A percentile compares a stretch with the other conserved stretches of the same genome.
phyloP scores from a whole-genome alignment of 139 green algal species.

The Picochlorum sp. region DNA sequence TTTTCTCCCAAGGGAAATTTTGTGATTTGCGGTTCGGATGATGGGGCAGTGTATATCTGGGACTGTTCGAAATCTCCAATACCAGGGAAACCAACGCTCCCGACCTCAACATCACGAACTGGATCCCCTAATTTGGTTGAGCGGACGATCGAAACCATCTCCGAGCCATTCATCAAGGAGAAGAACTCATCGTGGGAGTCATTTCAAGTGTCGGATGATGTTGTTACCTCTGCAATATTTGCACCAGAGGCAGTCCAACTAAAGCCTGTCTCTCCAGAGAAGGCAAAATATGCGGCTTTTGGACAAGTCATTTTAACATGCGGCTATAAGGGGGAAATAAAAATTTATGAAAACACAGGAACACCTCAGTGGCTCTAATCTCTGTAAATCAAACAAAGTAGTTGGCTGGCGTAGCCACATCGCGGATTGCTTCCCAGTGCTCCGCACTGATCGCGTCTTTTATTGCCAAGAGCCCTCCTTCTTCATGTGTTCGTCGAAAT shows the following conservation, averaged over 20 bases:
- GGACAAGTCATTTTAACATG: slow-evolving; percentile 8
- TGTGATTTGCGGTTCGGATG: slow-evolving; percentile 65
- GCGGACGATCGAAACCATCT: not conserved
- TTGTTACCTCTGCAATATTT: slow-evolving; percentile 56
- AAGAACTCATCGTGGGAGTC: slow-evolving; percentile 52
- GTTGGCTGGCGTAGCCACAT: slow-evolving; percentile 50
- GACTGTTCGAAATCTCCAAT: not conserved
- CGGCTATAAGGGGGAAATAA: slow-evolving; percentile 46
- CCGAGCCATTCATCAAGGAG: slow-evolving; percentile 28
- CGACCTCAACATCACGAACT: not conserved
- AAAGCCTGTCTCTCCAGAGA: not conserved
- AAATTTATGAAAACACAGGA: slow-evolving; percentile 44
- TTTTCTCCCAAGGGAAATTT: slow-evolving; percentile 26
- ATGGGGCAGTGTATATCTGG: slow-evolving; percentile 74
- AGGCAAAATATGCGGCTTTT: not conserved
- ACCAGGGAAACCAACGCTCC: not conserved
- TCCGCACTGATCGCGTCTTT: slow-evolving; percentile 42
- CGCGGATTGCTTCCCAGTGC: slow-evolving; percentile 66
- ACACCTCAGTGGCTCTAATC: slow-evolving; percentile 28
- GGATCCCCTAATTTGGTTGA: not conserved
- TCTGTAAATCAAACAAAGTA: slow-evolving; percentile 59
- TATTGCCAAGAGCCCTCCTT: slow-evolving; percentile 40
- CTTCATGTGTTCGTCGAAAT: slow-evolving; percentile 57
- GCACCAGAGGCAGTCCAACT: slow-evolving; percentile 29
- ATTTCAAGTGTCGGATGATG: slow-evolving; percentile 50